Evolutionary conservation across 352 stramenopile species (phyloP), one percentile per base, ranked within the genome.

Genomic region (Globisporangium nunn): DNA sequence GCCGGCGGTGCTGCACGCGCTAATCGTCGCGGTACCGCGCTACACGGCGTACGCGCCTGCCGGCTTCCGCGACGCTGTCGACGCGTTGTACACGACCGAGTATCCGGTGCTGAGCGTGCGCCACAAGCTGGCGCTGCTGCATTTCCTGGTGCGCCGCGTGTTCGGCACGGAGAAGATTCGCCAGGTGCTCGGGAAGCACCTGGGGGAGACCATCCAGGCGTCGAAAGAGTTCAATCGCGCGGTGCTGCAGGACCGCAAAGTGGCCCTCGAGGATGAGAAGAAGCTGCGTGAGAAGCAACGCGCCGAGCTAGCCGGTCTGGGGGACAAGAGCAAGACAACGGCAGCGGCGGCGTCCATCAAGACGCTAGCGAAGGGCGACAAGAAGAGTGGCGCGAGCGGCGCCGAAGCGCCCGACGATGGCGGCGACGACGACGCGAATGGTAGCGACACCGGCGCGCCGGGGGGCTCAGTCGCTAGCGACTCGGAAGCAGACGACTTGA

Each of bases 241-340:
- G 0, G 67, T 87, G 17, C 56, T 93, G 30, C 65, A 82, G 15
- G 82, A 95, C 44, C 68, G 69, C 18, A 89, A 87, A 44, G 57
- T 80, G 2, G 77, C 75, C 0, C 50, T 86, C 2, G 85, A 93
- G 55, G 85, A 95, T 35, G 83, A 95, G 43, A 95, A 91, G 61
- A 87, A 81, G 47, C 52, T 91, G 35, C 70, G 80, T 6, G 82
- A 92, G 57, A 87, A 88, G 44, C 84, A 94, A 54, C 67, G 73
- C 6, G 57, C 71, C 4, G 84, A 95, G 41, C 70, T 89, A 0
- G 72, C 77, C 1, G 66, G 65, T 2, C 53, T 88, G 10, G 52
- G 68, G 0, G 72, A 87, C 10, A 66, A 81, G 28, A 68, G 64
- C 59, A 93, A 95, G 52, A 23, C 23, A 23, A 23, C 23, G 23